These are phyloP conservation scores for Paramyrothecium sp. DNA, from an alignment of 2,329 filamentous ascomycete genomes.

Conservation along the genomic window DNA sequence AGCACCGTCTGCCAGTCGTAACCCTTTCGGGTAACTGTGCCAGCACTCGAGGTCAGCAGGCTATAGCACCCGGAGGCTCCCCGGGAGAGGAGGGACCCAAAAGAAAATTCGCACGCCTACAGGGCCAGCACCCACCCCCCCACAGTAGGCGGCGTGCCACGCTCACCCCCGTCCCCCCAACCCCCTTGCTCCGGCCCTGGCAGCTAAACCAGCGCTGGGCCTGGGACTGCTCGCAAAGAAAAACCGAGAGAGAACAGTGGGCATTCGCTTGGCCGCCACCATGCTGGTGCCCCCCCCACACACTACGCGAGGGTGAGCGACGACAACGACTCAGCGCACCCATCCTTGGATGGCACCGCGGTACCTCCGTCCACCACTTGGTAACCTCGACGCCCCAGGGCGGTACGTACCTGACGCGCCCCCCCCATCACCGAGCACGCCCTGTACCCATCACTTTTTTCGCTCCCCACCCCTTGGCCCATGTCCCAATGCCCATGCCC, in stretches of 20 bases:
- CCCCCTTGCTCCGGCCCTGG: not conserved
- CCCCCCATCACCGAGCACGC: too few relatives aligned
- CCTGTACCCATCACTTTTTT: too few relatives aligned
- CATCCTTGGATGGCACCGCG: conserved; percentile 10
- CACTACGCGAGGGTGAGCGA: not conserved
- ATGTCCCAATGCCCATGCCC: not conserved
- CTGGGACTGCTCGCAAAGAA: not conserved
- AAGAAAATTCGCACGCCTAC: not conserved
- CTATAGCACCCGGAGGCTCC: conserved; percentile 1
- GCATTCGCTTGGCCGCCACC: not conserved
- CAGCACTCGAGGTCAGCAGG: conserved; percentile 2
- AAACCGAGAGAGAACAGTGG: not conserved
- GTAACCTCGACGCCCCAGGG: conserved; percentile 13
- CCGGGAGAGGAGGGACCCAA: not conserved
- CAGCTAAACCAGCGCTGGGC: not conserved
- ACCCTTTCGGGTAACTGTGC: not conserved
- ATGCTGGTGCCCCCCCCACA: not conserved
- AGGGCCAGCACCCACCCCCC: not conserved
- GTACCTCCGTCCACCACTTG: conserved; percentile 22
- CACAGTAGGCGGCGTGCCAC: not conserved
- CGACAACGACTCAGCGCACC: conserved; percentile 1
- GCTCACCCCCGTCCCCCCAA: not conserved
- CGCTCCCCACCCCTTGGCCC: conserved; percentile 11
- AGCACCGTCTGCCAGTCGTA: not conserved
- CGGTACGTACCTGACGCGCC: conserved; percentile 15